Conservation (phyloP, 805 yeast genomes). For the Kluyveromyces starmeri region DNA sequence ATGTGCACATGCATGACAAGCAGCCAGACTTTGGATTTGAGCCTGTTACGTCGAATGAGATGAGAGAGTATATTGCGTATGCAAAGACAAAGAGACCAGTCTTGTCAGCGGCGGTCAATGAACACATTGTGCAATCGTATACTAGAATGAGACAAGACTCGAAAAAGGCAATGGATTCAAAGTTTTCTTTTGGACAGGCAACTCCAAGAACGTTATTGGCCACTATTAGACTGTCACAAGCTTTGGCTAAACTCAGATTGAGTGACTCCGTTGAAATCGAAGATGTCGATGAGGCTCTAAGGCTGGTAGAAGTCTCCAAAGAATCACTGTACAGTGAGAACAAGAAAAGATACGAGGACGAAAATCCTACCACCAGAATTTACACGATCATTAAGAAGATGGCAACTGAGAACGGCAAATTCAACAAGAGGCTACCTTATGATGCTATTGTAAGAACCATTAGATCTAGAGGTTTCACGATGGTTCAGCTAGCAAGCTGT, state of each 20-base stretch:
- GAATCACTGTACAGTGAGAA: slow-evolving; percentile 59
- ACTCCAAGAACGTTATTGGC: slow-evolving; percentile 94
- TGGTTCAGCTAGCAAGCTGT: slow-evolving; percentile 67
- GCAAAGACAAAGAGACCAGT: slow-evolving; percentile 83
- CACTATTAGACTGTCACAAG: slow-evolving; percentile 87
- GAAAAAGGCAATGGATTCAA: slow-evolving; percentile 64
- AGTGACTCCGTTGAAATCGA: slow-evolving; percentile 57
- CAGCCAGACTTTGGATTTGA: slow-evolving; percentile 73
- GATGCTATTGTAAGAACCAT: slow-evolving; percentile 51
- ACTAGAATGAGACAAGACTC: slow-evolving; percentile 91
- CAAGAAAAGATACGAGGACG: slow-evolving; percentile 46
- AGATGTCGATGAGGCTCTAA: slow-evolving; percentile 93
- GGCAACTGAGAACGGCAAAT: slow-evolving; percentile 34
- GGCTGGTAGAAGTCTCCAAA: slow-evolving; percentile 81
- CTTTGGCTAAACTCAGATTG: slow-evolving; percentile 83
- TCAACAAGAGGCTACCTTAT: slow-evolving; percentile 32
- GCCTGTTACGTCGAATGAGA: slow-evolving; percentile 69
- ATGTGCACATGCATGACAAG: slow-evolving; percentile 84
- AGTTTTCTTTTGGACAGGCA: slow-evolving; percentile 76
- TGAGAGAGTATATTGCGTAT: slow-evolving; percentile 79
- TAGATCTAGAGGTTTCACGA: slow-evolving; percentile 76
- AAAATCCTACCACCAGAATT: slow-evolving; percentile 57
- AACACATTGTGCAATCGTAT: slow-evolving; percentile 76
- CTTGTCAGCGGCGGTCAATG: slow-evolving; percentile 75
- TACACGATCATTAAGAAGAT: slow-evolving; percentile 60